A percentile compares a stretch with the other conserved stretches of the same genome.
Evolutionary conservation across 768 basidiomycete genomes (phyloP).

Genomic region (Cystoderma amianthinum): DNA sequence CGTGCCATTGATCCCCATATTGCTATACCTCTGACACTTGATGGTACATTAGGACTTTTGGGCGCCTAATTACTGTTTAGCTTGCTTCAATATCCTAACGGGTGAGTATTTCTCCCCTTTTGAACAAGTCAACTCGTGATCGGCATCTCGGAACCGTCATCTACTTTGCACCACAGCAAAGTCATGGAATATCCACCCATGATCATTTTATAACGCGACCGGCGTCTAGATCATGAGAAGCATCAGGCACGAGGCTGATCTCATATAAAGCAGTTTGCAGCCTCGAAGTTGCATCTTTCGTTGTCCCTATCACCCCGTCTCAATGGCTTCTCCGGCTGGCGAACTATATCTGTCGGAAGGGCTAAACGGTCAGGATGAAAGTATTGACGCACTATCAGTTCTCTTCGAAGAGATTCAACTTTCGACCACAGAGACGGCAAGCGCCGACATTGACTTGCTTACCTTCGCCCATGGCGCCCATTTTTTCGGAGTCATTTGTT

Average conservation of each 20-base stretch:
- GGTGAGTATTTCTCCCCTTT: too few relatives aligned
- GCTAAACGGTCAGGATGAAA: slow-evolving; percentile 28
- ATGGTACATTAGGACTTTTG: too few relatives aligned
- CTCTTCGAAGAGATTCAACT: slow-evolving; percentile 36
- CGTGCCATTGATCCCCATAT: too few relatives aligned
- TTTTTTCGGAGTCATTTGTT: slow-evolving; percentile 36
- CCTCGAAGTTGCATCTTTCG: neutral
- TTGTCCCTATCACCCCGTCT: neutral
- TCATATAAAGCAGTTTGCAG: neutral
- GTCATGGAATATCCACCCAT: too few relatives aligned
- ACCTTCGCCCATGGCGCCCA: slow-evolving; percentile 28
- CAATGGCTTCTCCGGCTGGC: neutral
- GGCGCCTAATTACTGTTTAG: too few relatives aligned
- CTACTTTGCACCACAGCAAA: too few relatives aligned
- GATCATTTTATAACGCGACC: too few relatives aligned
- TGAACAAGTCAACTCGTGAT: too few relatives aligned
- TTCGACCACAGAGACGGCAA: slow-evolving; percentile 29
- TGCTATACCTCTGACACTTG: too few relatives aligned
- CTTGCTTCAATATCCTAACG: too few relatives aligned
- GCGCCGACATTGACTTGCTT: slow-evolving; percentile 28
- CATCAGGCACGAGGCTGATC: slow-evolving; percentile 1
- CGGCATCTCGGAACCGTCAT: too few relatives aligned
- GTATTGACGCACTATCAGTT: slow-evolving; percentile 22
- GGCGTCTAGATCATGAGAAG: neutral
- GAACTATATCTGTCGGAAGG: slow-evolving; percentile 14